These are phyloP conservation scores for Vitellaria paradoxa DNA, from an alignment of 179 eudicot species.

Conservation along the genomic window DNA sequence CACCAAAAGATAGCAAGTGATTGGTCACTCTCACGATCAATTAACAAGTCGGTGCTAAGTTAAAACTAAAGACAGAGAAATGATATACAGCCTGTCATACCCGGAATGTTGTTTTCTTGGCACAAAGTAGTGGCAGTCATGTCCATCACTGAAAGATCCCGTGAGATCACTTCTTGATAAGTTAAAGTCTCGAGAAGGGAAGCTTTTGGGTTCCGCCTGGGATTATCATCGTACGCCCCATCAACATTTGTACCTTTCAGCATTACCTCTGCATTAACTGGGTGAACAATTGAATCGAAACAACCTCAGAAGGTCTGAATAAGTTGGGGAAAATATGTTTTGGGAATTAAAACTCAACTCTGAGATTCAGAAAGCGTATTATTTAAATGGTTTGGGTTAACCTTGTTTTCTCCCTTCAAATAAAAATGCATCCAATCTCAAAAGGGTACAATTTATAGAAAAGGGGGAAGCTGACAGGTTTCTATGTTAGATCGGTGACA, in stretches of 20 bases:
- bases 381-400: conserved; percentile 3
- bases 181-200: conserved; percentile 67
- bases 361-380: background rate
- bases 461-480: too few relatives aligned
- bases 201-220: conserved; percentile 77
- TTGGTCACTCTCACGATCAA: background rate
- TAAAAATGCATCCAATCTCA: too few relatives aligned
- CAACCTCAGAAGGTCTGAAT: background rate
- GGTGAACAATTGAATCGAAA: conserved; percentile 9
- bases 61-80: background rate
- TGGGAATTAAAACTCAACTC: background rate
- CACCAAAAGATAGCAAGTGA: background rate
- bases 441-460: too few relatives aligned
- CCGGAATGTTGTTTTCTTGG: conserved; percentile 97
- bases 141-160: conserved; percentile 95
- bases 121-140: conserved; percentile 96
- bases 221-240: conserved; percentile 82
- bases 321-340: background rate
- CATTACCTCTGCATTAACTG: conserved; percentile 98
- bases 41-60: background rate
- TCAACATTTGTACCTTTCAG: conserved; percentile 94
- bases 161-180: conserved; percentile 85
- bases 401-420: background rate
- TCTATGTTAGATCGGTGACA: too few relatives aligned
- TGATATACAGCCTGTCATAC: conserved; percentile 27